Percentiles rank a stretch among this genome's conserved stretches.
phyloP scores from a whole-genome alignment of 306 rosid genomes.

The Dalbergia cultrata region DNA sequence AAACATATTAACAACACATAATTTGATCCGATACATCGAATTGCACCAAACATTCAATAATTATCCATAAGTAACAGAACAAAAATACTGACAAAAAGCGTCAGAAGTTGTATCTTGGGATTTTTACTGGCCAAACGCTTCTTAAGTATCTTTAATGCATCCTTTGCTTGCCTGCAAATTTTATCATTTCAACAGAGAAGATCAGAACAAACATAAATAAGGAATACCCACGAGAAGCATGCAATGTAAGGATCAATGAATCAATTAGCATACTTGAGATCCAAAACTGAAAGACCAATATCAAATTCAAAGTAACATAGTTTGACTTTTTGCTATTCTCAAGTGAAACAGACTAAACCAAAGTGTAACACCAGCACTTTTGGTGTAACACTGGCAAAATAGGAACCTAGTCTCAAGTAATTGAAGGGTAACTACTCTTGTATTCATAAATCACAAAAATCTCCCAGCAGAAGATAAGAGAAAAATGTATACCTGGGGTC shows the following conservation, averaged over 20 bases:
- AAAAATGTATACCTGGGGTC: constrained; percentile 77
- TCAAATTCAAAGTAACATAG: constrained; percentile 10
- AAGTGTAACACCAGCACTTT: background rate
- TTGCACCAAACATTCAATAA: constrained; percentile 31
- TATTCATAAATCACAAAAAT: too few species aligned
- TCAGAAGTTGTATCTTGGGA: constrained; percentile 85
- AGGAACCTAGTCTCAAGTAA: constrained; percentile 18
- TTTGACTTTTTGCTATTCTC: background rate
- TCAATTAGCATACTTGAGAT: constrained; percentile 27
- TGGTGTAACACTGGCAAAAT: background rate
- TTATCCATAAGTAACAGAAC: constrained; percentile 39
- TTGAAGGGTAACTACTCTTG: background rate
- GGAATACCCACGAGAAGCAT: constrained; percentile 15
- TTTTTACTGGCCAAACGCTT: constrained; percentile 83
- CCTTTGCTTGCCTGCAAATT: constrained; percentile 93
- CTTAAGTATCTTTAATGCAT: constrained; percentile 90
- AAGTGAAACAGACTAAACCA: constrained; percentile 22
- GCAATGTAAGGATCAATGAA: constrained; percentile 3
- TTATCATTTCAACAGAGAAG: constrained; percentile 36
- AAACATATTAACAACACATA: constrained; percentile 6
- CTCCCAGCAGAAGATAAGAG: background rate
- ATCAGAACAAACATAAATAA: constrained; percentile 38
- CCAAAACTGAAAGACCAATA: constrained; percentile 36
- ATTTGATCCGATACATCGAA: constrained; percentile 13
- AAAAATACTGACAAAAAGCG: constrained; percentile 84